Conservation (phyloP, 202 grass and related monocot species). For the Eragrostis tef region DNA sequence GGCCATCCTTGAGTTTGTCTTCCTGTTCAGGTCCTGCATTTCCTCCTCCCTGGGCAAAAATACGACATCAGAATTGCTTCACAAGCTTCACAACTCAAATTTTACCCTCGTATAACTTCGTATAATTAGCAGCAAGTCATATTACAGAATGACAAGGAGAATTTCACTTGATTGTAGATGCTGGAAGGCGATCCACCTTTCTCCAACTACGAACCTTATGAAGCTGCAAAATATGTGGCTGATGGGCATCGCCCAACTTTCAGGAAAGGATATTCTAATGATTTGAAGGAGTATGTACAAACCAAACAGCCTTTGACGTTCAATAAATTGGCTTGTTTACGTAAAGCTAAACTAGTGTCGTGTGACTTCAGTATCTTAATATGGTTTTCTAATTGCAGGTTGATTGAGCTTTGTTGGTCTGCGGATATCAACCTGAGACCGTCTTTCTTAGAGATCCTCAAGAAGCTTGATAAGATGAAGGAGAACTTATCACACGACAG, state of each 20-base stretch:
- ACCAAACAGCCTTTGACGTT: constrained; percentile 7
- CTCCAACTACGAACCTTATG: constrained; percentile 86
- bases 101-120: too few relatives aligned
- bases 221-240: constrained; percentile 87
- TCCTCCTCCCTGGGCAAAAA: constrained; percentile 72
- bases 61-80: constrained; percentile 7
- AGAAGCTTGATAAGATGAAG: constrained; percentile 89
- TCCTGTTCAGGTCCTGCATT: constrained; percentile 90
- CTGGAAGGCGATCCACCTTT: constrained; percentile 90
- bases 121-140: too few relatives aligned
- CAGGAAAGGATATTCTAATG: constrained; percentile 66
- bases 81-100: not conserved
- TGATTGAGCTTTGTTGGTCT: constrained; percentile 75
- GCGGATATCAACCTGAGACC: constrained; percentile 77
- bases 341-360: not conserved
- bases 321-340: constrained; percentile 10
- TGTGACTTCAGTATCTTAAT: constrained; percentile 23
- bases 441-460: constrained; percentile 94
- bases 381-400: constrained; percentile 57
- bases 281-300: constrained; percentile 80
- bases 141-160: constrained; percentile 6
- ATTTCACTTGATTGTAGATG: constrained; percentile 64
- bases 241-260: constrained; percentile 81
- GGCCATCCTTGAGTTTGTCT: constrained; percentile 88
- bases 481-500: constrained; percentile 67